Conservation (phyloP, 768 basidiomycete genomes). For the Gloeostereum incarnatum region DNA sequence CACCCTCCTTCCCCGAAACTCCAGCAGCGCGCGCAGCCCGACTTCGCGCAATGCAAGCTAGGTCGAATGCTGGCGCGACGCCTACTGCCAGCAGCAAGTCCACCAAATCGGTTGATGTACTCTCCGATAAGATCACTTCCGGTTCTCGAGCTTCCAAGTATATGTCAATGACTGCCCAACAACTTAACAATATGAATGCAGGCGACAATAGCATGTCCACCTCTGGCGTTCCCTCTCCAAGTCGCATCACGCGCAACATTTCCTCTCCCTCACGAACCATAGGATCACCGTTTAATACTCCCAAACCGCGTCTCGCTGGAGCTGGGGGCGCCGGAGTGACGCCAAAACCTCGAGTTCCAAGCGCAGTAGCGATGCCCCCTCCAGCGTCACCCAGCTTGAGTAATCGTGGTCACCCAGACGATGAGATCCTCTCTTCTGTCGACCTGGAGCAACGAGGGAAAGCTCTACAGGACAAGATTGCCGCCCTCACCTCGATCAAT, state of each 20-base stretch:
- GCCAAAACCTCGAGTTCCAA: constrained; percentile 59
- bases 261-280: constrained; percentile 24
- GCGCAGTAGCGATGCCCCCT: constrained; percentile 74
- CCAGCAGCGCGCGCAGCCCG: constrained; percentile 22
- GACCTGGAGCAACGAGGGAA: constrained; percentile 30
- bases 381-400: constrained; percentile 50
- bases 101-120: too few relatives aligned
- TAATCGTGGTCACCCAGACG: background rate
- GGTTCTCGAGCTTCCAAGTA: constrained; percentile 85
- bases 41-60: constrained; percentile 17
- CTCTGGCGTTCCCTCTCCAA: constrained; percentile 16
- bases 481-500: constrained; percentile 28
- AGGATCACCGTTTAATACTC: constrained; percentile 64
- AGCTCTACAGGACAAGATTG: constrained; percentile 40
- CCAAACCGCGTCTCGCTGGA: constrained; percentile 39
- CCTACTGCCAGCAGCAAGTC: constrained; percentile 20
- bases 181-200: constrained; percentile 46
- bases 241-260: constrained; percentile 12
- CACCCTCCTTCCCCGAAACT: constrained; percentile 20
- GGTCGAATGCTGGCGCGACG: constrained; percentile 16
- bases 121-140: constrained; percentile 50
- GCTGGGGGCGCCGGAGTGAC: constrained; percentile 35
- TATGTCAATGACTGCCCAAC: constrained; percentile 75
- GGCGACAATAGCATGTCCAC: constrained; percentile 16
- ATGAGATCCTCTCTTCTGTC: constrained; percentile 10